A percentile compares a stretch with the other conserved stretches of the same genome.
phyloP scores from a whole-genome alignment of 768 basidiomycete genomes.

The Polyporus arcularius region DNA sequence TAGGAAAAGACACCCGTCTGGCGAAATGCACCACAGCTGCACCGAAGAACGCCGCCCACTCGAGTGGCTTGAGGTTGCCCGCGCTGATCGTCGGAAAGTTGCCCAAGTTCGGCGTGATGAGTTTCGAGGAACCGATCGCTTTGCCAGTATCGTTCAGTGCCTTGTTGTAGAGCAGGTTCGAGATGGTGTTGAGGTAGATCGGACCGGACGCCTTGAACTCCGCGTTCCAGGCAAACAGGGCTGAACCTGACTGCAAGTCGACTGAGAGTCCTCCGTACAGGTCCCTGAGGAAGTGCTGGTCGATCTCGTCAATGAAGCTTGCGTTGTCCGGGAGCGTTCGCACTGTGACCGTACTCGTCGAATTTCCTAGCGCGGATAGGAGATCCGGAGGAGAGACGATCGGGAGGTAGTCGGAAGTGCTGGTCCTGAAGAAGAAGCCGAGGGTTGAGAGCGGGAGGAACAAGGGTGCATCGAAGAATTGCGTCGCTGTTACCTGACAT shows the following conservation, averaged over 20 bases:
- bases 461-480: not conserved
- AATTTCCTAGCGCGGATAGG: constrained; percentile 28
- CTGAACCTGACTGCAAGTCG: constrained; percentile 46
- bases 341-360: constrained; percentile 61
- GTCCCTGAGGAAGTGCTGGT: constrained; percentile 53
- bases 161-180: constrained; percentile 65
- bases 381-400: not conserved
- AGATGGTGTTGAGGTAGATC: constrained; percentile 65
- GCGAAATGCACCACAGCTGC: constrained; percentile 59
- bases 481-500: not conserved
- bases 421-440: too few relatives aligned
- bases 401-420: not conserved
- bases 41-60: constrained; percentile 76
- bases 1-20: not conserved
- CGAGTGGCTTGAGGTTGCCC: constrained; percentile 60
- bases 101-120: constrained; percentile 60
- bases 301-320: constrained; percentile 59
- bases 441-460: not conserved
- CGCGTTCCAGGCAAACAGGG: constrained; percentile 74
- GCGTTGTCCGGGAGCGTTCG: constrained; percentile 51
- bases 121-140: constrained; percentile 35
- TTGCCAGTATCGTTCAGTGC: constrained; percentile 56
- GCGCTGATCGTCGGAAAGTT: constrained; percentile 55
- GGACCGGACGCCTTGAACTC: constrained; percentile 57
- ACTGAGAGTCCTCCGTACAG: constrained; percentile 69